These are phyloP conservation scores for Aspergillus texensis DNA, from an alignment of 2,329 filamentous ascomycete genomes.

Conservation along the genomic window DNA sequence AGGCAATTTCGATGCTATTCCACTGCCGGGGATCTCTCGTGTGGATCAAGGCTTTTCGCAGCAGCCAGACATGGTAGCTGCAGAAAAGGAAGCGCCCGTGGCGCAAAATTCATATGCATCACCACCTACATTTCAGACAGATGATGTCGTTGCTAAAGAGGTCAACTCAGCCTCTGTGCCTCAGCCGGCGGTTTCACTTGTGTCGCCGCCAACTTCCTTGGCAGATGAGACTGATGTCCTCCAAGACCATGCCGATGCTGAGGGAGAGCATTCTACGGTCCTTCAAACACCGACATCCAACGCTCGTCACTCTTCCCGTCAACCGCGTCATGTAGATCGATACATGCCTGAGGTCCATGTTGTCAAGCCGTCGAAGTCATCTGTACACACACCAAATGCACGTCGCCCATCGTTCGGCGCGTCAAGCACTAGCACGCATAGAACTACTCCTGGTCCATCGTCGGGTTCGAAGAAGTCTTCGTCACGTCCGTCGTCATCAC, in stretches of 20 bases:
- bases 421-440: slow-evolving; percentile 23
- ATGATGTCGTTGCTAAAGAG: slow-evolving; percentile 35
- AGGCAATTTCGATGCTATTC: slow-evolving; percentile 10
- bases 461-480: slow-evolving; percentile 34
- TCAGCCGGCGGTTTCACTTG: slow-evolving; percentile 41
- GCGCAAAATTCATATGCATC: slow-evolving; percentile 39
- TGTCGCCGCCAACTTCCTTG: slow-evolving; percentile 49
- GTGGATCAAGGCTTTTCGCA: slow-evolving; percentile 14
- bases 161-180: slow-evolving; percentile 29
- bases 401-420: slow-evolving; percentile 26
- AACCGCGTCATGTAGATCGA: slow-evolving; percentile 45
- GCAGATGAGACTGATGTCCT: slow-evolving; percentile 43
- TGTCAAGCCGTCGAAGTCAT: slow-evolving; percentile 27
- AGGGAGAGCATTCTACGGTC: slow-evolving; percentile 30
- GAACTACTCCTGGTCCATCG: slow-evolving; percentile 32
- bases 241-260: slow-evolving; percentile 35
- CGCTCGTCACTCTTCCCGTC: slow-evolving; percentile 49
- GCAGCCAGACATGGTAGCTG: slow-evolving; percentile 17
- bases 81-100: slow-evolving; percentile 23
- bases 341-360: slow-evolving; percentile 39
- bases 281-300: slow-evolving; percentile 43
- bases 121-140: slow-evolving; percentile 39
- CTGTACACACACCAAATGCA: slow-evolving; percentile 26
- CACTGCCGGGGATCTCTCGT: slow-evolving; percentile 2
- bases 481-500: slow-evolving; percentile 42